phyloP scores from a whole-genome alignment of 192 early-diverging fungal species.

The Umbelopsis sp. region DNA sequence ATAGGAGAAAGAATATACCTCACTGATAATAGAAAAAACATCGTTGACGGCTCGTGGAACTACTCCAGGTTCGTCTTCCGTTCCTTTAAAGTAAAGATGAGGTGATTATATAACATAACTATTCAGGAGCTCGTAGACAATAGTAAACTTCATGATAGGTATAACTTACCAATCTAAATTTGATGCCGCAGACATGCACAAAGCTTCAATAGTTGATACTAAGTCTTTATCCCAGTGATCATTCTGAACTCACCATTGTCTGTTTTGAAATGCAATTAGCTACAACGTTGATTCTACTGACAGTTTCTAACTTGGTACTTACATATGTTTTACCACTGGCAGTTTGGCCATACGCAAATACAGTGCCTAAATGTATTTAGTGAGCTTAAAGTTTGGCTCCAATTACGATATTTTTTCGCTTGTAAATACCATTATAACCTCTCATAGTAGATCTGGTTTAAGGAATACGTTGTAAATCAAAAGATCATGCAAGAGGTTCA shows the following conservation, averaged over 20 bases:
- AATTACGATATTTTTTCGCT: not conserved
- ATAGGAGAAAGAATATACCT: conserved; percentile 34
- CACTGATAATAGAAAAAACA: conserved; percentile 73
- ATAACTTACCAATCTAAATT: not conserved
- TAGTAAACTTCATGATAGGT: no score
- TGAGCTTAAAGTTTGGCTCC: not conserved
- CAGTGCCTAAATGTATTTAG: conserved; percentile 65
- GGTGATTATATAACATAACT: not conserved
- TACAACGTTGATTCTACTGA: not conserved
- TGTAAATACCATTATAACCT: conserved; percentile 83
- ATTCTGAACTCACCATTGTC: not conserved
- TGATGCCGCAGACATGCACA: no score
- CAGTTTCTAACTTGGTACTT: conserved; percentile 17
- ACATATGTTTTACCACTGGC: conserved; percentile 91
- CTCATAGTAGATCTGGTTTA: conserved; percentile 64
- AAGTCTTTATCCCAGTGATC: not conserved
- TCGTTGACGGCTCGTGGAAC: conserved; percentile 78
- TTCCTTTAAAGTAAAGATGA: conserved; percentile 45
- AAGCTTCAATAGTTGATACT: not conserved
- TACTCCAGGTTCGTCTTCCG: conserved; percentile 70
- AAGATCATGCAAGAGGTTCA: not conserved
- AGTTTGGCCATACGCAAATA: conserved; percentile 99
- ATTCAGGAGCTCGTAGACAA: not conserved
- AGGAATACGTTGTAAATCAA: not conserved
- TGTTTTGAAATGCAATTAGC: not conserved